Base-by-base conservation (phyloP, 2,329 filamentous ascomycete genomes). In the Verticillium isaacii region DNA sequence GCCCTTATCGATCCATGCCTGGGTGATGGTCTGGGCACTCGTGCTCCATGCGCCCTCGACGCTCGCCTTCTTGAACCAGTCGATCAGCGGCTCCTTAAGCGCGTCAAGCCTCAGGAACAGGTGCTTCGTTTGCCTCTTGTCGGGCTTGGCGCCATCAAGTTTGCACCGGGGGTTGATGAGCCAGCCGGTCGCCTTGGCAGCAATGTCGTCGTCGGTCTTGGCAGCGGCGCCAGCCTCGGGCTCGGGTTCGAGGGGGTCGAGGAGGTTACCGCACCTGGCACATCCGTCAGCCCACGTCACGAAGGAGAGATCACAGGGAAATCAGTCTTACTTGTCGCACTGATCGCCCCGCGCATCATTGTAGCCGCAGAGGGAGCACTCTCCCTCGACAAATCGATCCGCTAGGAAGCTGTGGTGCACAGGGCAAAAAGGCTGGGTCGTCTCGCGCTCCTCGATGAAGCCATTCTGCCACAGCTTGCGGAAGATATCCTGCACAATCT, bases 401-500 rank as follows among this genome's bases (percentile, higher is more conserved):
- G 92, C 91, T 62, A 96, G 79, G 80, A 93, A 95, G 45, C 86
- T 85, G 57, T 84, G 76, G 73, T 94, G 90, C 59, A 72, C 70
- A 2, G 72, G 68, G 76, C 95, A 98, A 80, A 92, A 98, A 29
- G 94, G 92, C 76, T 99, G 95, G 32, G 86, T 89, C 11, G 93
- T 95, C 62, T 89, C 90, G 66, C 91, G 86, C 82, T 98, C 93
- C 74, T 93, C 89, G 62, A 98, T 82, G 72, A 88, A 96, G 32
- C 91, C 92, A 70, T 97, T 97, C 66, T 95, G 85, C 78, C 93
- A 84, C n/a, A 99, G 85, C 74, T 93, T 89, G 61, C 82, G 80
- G 77, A 98, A 98, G 67, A 98, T 93, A 66, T 91, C 87, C 77
- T 98, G 95, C 11, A 93, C 91, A 69, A 99, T 98, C 67, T 92